Percentiles rank a stretch among this genome's conserved stretches.
Evolutionary conservation across 2,329 filamentous ascomycete genomes (phyloP).

Genomic region (Chrysoporthe austroafricana): DNA sequence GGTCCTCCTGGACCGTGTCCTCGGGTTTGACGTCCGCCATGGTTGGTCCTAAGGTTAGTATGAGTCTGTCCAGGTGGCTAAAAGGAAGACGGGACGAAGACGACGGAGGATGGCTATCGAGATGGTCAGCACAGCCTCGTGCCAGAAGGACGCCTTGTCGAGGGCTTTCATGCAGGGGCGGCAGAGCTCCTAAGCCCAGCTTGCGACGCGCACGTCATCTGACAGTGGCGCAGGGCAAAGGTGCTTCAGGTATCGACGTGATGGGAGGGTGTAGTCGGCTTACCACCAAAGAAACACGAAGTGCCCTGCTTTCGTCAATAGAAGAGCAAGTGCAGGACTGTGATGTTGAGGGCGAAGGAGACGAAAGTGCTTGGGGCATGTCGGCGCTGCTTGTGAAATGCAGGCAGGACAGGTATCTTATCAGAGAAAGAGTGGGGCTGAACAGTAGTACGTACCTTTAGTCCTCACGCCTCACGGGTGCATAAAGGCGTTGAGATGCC

Average conservation of each 20-base stretch:
- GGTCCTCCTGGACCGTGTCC: constrained; percentile 39
- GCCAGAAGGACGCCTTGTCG: background rate
- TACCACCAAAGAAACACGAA: background rate
- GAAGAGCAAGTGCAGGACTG: background rate
- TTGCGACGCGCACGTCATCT: background rate
- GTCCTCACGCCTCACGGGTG: background rate
- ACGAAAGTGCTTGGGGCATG: background rate
- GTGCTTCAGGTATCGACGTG: background rate
- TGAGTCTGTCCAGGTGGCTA: background rate
- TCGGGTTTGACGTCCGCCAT: constrained; percentile 39
- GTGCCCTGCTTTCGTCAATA: background rate
- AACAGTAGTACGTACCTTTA: background rate
- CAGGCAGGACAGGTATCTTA: constrained; percentile 4
- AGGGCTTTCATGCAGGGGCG: background rate
- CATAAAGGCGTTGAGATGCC: too few relatives aligned
- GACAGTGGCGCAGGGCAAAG: background rate
- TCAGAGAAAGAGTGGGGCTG: background rate
- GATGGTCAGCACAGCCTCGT: constrained; percentile 15
- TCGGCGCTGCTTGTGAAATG: constrained; percentile 1
- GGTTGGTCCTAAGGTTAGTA: constrained; percentile 23
- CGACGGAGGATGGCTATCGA: background rate
- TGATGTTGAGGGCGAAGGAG: background rate
- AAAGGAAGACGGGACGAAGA: background rate
- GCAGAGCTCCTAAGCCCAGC: background rate
- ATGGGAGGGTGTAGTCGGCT: background rate